phyloP scores from a whole-genome alignment of 306 rosid species.

The Cucurbita ficifolia region DNA sequence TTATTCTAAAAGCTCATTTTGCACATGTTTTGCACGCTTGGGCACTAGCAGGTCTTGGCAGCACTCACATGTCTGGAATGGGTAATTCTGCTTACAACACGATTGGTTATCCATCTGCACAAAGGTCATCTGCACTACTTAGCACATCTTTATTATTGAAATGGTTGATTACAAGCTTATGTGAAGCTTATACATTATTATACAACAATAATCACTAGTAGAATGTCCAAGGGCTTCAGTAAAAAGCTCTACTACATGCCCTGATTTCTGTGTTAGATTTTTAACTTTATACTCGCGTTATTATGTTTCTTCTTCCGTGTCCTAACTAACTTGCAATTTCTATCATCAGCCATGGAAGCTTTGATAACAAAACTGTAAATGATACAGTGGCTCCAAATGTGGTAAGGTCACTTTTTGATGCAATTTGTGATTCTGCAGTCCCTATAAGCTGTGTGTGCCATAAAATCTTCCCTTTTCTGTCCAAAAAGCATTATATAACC shows the following conservation, averaged over 20 bases:
- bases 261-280: conserved; percentile 15
- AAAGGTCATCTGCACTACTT: conserved; percentile 99
- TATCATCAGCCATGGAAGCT: conserved; percentile 34
- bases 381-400: conserved; percentile 28
- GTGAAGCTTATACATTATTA: conserved; percentile 17
- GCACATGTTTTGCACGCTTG: conserved; percentile 98
- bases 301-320: conserved; percentile 2
- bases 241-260: conserved; percentile 10
- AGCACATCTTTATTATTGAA: conserved; percentile 59
- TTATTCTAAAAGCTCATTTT: conserved; percentile 71
- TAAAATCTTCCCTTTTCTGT: not conserved
- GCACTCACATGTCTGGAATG: conserved; percentile 97
- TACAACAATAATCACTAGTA: conserved; percentile 12
- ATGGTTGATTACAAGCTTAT: conserved; percentile 23
- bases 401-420: conserved; percentile 24
- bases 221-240: conserved; percentile 11
- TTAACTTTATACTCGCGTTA: conserved; percentile 4
- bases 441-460: not conserved
- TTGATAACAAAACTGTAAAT: conserved; percentile 26
- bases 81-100: conserved; percentile 92
- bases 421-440: not conserved
- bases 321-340: conserved; percentile 10
- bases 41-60: conserved; percentile 99
- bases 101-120: conserved; percentile 98
- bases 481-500: not conserved